A percentile compares a stretch with the other conserved stretches of the same genome.
Evolutionary conservation across 2,329 filamentous ascomycete genomes (phyloP).

Genomic region (Aspergillus intermedius): DNA sequence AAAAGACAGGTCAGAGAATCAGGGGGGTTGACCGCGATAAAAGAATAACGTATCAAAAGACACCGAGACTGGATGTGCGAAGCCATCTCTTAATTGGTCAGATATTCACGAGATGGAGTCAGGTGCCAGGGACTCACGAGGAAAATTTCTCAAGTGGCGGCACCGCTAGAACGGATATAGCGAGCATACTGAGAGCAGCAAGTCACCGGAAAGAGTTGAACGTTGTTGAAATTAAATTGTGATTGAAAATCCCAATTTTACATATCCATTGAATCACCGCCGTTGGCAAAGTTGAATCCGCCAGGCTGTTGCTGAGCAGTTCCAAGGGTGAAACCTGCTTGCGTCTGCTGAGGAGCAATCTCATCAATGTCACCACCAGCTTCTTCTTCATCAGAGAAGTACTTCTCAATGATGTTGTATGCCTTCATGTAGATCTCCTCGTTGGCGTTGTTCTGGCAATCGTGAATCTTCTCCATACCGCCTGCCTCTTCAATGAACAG

Average conservation of each 20-base stretch:
- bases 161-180: slow-evolving; percentile 10
- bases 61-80: slow-evolving; percentile 1
- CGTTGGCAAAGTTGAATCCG: slow-evolving; percentile 87
- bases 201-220: slow-evolving; percentile 6
- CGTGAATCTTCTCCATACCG: slow-evolving; percentile 99
- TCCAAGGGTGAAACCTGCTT: slow-evolving; percentile 66
- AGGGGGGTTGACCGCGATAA: background rate
- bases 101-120: background rate
- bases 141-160: slow-evolving; percentile 1
- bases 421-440: slow-evolving; percentile 99
- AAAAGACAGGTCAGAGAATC: slow-evolving; percentile 7
- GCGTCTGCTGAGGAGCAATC: slow-evolving; percentile 63
- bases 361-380: slow-evolving; percentile 70
- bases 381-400: slow-evolving; percentile 98
- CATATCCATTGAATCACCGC: slow-evolving; percentile 69
- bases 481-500: slow-evolving; percentile 98
- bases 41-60: slow-evolving; percentile 2
- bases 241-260: slow-evolving; percentile 36
- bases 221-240: slow-evolving; percentile 9
- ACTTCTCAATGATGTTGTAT: slow-evolving; percentile 99
- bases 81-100: background rate
- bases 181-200: slow-evolving; percentile 11
- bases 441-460: slow-evolving; percentile 99
- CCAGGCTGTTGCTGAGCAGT: slow-evolving; percentile 60
- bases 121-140: slow-evolving; percentile 5